Conservation (phyloP, 257 asterid genomes). For the Lantana camara region DNA sequence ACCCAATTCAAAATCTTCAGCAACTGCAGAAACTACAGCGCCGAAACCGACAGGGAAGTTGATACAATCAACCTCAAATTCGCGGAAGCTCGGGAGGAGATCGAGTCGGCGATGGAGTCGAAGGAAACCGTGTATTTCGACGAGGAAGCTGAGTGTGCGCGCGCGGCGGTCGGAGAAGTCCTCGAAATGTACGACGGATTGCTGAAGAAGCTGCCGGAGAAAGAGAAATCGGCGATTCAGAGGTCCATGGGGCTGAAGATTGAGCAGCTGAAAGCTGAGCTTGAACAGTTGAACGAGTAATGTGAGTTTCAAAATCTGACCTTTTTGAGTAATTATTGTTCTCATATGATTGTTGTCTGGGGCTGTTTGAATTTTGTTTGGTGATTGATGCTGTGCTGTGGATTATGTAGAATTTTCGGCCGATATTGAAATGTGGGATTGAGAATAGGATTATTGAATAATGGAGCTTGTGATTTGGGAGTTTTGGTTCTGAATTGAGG, state of each 20-base stretch:
- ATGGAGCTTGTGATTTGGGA: neutral
- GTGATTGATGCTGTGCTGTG: neutral
- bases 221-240: slow-evolving; percentile 63
- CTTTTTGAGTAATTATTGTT: neutral
- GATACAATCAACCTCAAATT: slow-evolving; percentile 86
- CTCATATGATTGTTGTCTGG: neutral
- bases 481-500: neutral
- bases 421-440: slow-evolving; percentile 4
- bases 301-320: slow-evolving; percentile 37
- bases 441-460: slow-evolving; percentile 11
- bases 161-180: slow-evolving; percentile 76
- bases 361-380: neutral
- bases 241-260: slow-evolving; percentile 98
- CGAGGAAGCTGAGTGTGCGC: slow-evolving; percentile 98
- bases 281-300: slow-evolving; percentile 77
- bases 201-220: slow-evolving; percentile 58
- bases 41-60: slow-evolving; percentile 62
- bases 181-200: slow-evolving; percentile 67
- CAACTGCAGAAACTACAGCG: slow-evolving; percentile 55
- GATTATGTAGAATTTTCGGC: neutral
- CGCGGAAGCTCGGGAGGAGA: slow-evolving; percentile 99
- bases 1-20: slow-evolving; percentile 30
- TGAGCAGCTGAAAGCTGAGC: slow-evolving; percentile 94
- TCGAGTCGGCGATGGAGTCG: slow-evolving; percentile 92
- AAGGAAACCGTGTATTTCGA: slow-evolving; percentile 91